These are phyloP conservation scores for Hydrangea macrophylla DNA, from an alignment of 148 eudicot genomes.

Conservation along the genomic window DNA sequence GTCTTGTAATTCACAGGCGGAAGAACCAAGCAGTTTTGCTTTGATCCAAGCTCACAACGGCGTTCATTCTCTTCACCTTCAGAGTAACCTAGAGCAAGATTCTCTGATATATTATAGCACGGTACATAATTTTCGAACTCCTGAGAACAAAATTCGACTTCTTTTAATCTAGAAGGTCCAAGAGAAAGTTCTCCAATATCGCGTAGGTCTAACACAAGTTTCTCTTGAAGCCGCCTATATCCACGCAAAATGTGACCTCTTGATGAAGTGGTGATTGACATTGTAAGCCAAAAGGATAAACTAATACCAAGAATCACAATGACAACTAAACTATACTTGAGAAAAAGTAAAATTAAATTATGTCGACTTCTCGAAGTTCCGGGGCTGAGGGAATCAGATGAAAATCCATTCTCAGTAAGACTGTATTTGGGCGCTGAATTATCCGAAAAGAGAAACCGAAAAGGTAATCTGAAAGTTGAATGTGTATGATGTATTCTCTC, in stretches of 20 bases:
- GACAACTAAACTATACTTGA: conserved; percentile 56
- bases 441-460: conserved; percentile 42
- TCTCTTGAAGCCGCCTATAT: conserved; percentile 79
- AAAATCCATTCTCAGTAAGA: conserved; percentile 54
- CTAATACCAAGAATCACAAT: conserved; percentile 65
- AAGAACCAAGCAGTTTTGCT: conserved; percentile 63
- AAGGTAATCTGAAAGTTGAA: conserved; percentile 40
- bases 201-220: conserved; percentile 76
- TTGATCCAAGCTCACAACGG: conserved; percentile 45
- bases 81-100: conserved; percentile 54
- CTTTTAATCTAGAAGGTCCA: conserved; percentile 64
- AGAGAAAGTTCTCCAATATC: conserved; percentile 80
- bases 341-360: conserved; percentile 51
- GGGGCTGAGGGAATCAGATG: conserved; percentile 46
- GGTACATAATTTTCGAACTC: conserved; percentile 78
- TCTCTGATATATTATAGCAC: conserved; percentile 75
- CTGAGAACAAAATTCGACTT: conserved; percentile 65
- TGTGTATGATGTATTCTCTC: conserved; percentile 52
- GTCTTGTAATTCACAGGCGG: conserved; percentile 72
- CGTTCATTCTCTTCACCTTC: conserved; percentile 63
- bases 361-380: conserved; percentile 51
- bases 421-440: conserved; percentile 48
- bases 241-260: conserved; percentile 74
- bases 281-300: conserved; percentile 91
- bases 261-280: conserved; percentile 64